Conservation (phyloP, 768 basidiomycete genomes). For the Pleurotus pulmonarius region DNA sequence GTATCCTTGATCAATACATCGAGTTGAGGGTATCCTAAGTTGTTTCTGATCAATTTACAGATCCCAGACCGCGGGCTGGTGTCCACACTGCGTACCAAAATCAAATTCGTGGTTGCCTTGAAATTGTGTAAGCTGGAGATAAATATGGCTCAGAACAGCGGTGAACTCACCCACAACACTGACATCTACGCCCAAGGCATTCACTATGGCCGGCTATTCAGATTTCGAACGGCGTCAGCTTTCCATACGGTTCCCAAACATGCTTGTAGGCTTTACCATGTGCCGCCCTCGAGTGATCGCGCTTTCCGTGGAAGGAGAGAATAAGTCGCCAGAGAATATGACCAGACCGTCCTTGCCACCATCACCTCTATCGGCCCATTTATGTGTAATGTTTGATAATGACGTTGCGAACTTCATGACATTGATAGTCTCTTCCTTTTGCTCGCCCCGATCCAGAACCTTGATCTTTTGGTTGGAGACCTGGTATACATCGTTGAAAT, state of each 20-base stretch:
- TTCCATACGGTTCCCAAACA: neutral
- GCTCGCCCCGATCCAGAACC: constrained; percentile 20
- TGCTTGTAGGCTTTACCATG: constrained; percentile 53
- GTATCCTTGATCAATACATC: constrained; percentile 68
- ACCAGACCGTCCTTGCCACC: constrained; percentile 48
- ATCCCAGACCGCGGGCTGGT: neutral
- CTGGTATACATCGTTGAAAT: constrained; percentile 85
- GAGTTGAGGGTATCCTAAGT: constrained; percentile 60
- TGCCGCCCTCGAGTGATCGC: constrained; percentile 87
- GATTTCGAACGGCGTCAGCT: neutral
- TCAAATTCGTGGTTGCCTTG: constrained; percentile 92
- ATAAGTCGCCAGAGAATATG: constrained; percentile 87
- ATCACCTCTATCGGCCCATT: constrained; percentile 38
- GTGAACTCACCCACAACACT: constrained; percentile 65
- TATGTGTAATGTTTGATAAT: constrained; percentile 55
- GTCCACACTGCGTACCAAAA: constrained; percentile 47
- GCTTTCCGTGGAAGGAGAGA: constrained; percentile 83
- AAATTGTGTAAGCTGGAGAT: neutral
- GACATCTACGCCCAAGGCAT: constrained; percentile 71
- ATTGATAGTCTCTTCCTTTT: constrained; percentile 60
- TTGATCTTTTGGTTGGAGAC: constrained; percentile 70
- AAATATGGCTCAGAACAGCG: neutral
- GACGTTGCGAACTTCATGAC: constrained; percentile 80
- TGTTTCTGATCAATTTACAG: neutral
- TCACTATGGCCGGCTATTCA: constrained; percentile 79